Percentiles rank a stretch among this genome's conserved stretches.
Conservation (phyloP, 2,329 filamentous ascomycete species). For the Xylariaceae sp. region DNA sequence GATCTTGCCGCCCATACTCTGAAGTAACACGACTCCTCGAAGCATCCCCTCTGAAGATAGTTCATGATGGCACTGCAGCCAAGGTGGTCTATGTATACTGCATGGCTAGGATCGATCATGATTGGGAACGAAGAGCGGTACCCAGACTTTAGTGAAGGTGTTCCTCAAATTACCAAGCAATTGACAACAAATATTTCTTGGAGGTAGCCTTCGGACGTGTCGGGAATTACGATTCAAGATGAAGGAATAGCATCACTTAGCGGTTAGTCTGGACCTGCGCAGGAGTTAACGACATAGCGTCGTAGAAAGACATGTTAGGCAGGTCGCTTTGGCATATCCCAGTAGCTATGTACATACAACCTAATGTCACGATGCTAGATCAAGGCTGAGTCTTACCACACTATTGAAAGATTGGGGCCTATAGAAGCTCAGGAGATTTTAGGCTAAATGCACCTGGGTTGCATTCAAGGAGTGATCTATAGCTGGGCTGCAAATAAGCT, state of each 20-base stretch:
- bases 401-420: constrained; percentile 2
- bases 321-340: neutral
- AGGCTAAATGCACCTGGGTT: constrained; percentile 23
- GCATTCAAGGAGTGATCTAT: neutral
- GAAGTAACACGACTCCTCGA: neutral
- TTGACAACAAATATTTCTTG: neutral
- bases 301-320: neutral
- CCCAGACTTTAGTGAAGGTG: neutral
- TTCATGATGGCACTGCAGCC: constrained; percentile 4
- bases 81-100: constrained; percentile 16
- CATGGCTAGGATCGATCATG: neutral
- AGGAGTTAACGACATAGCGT: neutral
- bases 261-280: neutral
- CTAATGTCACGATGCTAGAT: neutral
- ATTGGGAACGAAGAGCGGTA: neutral
- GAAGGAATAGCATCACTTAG: neutral
- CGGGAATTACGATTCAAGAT: neutral
- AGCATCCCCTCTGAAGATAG: neutral
- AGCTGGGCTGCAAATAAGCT: neutral
- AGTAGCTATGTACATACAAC: neutral
- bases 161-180: constrained; percentile 7
- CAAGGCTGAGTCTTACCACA: neutral
- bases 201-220: neutral
- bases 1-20: neutral
- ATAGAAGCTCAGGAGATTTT: constrained; percentile 10